These are phyloP conservation scores for Mucor lusitanicus DNA, from an alignment of 371 early-diverging fungal genomes.

Conservation along the genomic window DNA sequence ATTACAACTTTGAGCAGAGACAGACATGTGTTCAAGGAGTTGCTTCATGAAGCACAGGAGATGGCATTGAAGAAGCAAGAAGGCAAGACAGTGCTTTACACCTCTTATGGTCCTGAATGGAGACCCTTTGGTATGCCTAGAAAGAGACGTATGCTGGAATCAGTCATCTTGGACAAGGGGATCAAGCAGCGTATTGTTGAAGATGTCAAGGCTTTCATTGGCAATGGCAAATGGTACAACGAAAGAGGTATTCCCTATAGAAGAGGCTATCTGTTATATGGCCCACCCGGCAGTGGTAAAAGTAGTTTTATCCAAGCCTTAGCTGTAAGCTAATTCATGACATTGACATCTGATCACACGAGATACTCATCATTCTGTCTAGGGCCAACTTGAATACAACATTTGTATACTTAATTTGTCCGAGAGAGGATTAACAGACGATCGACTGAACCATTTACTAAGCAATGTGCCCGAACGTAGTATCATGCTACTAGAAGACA, in stretches of 20 bases:
- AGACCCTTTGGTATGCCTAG: constrained; percentile 95
- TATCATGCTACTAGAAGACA: constrained; percentile 97
- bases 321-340: constrained; percentile 54
- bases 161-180: constrained; percentile 86
- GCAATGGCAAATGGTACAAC: constrained; percentile 92
- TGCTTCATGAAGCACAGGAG: constrained; percentile 84
- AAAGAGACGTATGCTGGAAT: constrained; percentile 76
- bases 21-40: constrained; percentile 68
- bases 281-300: constrained; percentile 99
- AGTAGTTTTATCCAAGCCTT: constrained; percentile 98
- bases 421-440: constrained; percentile 94
- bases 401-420: constrained; percentile 95
- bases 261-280: constrained; percentile 96
- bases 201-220: constrained; percentile 88
- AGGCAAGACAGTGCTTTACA: constrained; percentile 95
- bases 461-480: constrained; percentile 95
- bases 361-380: background rate
- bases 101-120: constrained; percentile 96
- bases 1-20: constrained; percentile 89
- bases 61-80: constrained; percentile 85
- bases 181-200: constrained; percentile 73
- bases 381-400: constrained; percentile 94
- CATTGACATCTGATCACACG: background rate
- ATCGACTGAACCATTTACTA: constrained; percentile 92
- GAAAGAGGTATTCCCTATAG: constrained; percentile 96